Conservation (phyloP, 2,329 filamentous ascomycete genomes). For the Aspergillus felis region DNA sequence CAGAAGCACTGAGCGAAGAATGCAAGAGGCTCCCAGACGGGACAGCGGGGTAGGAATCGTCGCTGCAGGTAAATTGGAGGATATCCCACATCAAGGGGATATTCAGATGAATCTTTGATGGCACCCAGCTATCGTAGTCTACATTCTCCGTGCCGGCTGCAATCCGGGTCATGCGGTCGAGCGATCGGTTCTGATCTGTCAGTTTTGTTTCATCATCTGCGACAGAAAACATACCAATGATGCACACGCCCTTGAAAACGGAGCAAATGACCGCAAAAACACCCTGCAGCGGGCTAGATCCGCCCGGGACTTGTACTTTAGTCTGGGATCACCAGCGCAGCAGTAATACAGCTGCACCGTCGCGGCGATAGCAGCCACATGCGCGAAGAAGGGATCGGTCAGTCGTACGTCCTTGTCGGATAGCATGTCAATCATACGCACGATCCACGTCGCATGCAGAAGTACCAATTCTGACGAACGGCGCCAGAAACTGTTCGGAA, state of each 20-base stretch:
- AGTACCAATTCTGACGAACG: conserved; percentile 50
- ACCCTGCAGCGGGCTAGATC: conserved; percentile 51
- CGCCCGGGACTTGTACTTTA: conserved; percentile 51
- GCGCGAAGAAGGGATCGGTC: conserved; percentile 51
- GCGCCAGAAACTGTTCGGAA: conserved; percentile 54
- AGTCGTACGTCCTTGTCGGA: conserved; percentile 48
- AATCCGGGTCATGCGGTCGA: conserved; percentile 49
- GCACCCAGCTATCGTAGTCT: conserved; percentile 50
- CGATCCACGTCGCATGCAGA: conserved; percentile 53
- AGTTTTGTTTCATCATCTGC: not conserved
- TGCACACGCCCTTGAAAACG: conserved; percentile 46
- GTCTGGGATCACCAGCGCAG: conserved; percentile 46
- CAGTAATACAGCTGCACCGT: conserved; percentile 54
- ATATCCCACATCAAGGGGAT: conserved; percentile 54
- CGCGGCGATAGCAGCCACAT: conserved; percentile 50
- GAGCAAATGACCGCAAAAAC: conserved; percentile 48
- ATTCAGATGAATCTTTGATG: conserved; percentile 51
- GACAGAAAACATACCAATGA: conserved; percentile 37
- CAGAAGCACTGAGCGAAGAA: conserved; percentile 36
- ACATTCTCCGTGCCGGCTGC: conserved; percentile 48
- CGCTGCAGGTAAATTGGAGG: conserved; percentile 46
- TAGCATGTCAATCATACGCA: conserved; percentile 53
- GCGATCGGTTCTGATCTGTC: conserved; percentile 41
- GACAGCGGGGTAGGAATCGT: conserved; percentile 28
- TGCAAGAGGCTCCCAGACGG: conserved; percentile 42